These are phyloP conservation scores for Rhodotorula kratochvilovae DNA, from an alignment of 768 basidiomycete species.

Conservation along the genomic window DNA sequence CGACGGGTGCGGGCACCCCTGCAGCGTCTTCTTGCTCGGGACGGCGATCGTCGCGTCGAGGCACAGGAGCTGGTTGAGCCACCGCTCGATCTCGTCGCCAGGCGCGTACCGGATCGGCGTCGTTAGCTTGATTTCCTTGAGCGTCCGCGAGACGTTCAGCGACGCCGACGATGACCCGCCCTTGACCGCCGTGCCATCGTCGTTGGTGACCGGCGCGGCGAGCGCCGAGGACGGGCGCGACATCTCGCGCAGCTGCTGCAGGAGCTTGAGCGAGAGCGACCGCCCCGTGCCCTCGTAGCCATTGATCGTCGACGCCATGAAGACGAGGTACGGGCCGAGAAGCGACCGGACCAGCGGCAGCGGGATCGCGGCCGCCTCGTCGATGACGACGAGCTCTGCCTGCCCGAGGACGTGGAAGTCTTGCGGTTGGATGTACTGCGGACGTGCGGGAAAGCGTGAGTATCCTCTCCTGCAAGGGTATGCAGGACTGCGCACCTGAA, in stretches of 20 bases:
- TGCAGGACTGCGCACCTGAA: constrained; percentile 66
- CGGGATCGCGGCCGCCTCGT: constrained; percentile 97
- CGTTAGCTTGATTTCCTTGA: constrained; percentile 90
- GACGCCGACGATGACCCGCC: constrained; percentile 51
- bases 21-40: constrained; percentile 50
- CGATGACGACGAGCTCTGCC: constrained; percentile 94
- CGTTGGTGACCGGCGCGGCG: constrained; percentile 5
- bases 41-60: constrained; percentile 71
- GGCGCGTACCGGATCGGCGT: constrained; percentile 87
- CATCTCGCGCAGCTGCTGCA: constrained; percentile 91
- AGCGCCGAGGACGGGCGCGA: constrained; percentile 65
- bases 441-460: neutral
- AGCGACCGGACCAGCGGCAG: constrained; percentile 91
- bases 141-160: constrained; percentile 63
- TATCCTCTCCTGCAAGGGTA: too few species aligned
- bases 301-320: constrained; percentile 98
- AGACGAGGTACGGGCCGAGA: constrained; percentile 89
- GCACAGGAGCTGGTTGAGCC: constrained; percentile 86
- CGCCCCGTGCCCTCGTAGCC: constrained; percentile 99
- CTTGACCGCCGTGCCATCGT: constrained; percentile 1
- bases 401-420: constrained; percentile 97
- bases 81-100: constrained; percentile 85
- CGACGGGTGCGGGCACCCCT: constrained; percentile 90
- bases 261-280: constrained; percentile 92
- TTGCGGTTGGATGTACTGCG: constrained; percentile 93